Evolutionary conservation across 768 basidiomycete species (phyloP), one percentile per base, ranked within the genome.

Genomic region (Rhodotorula paludigena): DNA sequence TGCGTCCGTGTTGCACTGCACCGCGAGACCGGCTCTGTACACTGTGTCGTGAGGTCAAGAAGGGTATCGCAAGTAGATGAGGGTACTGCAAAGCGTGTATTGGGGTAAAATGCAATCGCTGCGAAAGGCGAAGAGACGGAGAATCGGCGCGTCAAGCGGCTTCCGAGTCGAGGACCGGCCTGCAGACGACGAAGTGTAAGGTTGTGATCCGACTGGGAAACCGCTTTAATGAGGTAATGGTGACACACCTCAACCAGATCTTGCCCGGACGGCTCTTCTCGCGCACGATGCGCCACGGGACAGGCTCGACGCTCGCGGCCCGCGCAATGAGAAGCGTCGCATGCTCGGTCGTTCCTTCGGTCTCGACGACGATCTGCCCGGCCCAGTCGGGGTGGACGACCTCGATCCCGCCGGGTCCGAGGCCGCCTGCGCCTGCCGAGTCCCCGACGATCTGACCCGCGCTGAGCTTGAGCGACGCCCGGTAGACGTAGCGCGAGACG

Each of bases 271-370:
- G 33, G 25, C 55, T 57, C 44, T 59, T 60, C 5, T 67, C 63
- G 12, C 70, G 47, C 0, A 72, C 2, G 44, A 72, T 55, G 18
- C 55, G 51, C 58, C 59, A 72, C 3, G 70, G 70, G 0, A 63
- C 62, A 14, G 66, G 70, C 32, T 54, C 49, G 11, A 21, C 38
- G 5, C 65, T 64, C 0, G 69, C 58, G 12, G 51, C 60, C 51
- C 62, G 39, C 4, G 67, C 67, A 8, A 60, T 59, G 16, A 75
- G 68, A 25, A 60, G 35, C 35, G 69, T 51, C 9, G 74, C 73
- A 30, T 69, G 64, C 53, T 75, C 74, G 21, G 69, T 58, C 41
- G 75, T 73, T 8, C 75, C 75, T 21, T 76, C 75, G 5, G 64
- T 64, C 54, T 75, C 75, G 38, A 76, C 28, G 23, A 68, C 51